These are phyloP conservation scores for Parmelia sp. DNA, from an alignment of 495 filamentous ascomycete genomes.

Conservation along the genomic window DNA sequence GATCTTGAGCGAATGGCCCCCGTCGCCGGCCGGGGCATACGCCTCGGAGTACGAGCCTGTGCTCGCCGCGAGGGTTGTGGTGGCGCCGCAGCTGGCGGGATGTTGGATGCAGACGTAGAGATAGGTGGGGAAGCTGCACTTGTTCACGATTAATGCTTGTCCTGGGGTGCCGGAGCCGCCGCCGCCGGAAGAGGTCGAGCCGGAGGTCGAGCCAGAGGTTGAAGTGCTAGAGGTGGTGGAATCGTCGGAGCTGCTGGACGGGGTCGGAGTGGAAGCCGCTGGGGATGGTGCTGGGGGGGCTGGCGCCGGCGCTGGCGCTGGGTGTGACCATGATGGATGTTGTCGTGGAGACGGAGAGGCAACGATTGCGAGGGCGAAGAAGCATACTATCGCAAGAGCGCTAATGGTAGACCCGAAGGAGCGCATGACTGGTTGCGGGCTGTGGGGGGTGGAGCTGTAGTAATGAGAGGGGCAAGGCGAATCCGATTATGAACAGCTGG, in stretches of 20 bases:
- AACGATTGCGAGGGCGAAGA: neutral
- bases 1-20: conserved; percentile 11
- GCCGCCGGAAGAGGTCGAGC: neutral
- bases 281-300: neutral
- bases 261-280: neutral
- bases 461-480: neutral
- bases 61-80: neutral
- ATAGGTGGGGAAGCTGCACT: conserved; percentile 5
- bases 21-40: neutral
- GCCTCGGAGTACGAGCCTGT: conserved; percentile 6
- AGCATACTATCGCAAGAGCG: neutral
- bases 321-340: neutral
- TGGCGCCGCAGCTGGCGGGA: conserved; percentile 4
- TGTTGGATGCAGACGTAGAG: conserved; percentile 14
- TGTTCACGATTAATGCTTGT: neutral
- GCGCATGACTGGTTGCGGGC: neutral
- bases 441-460: neutral
- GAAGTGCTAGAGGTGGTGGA: neutral
- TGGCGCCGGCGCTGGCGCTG: neutral
- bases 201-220: no score
- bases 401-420: neutral
- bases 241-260: neutral
- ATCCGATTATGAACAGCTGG: neutral
- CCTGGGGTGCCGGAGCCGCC: conserved; percentile 1
- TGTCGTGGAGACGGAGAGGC: neutral